A percentile compares a stretch with the other conserved stretches of the same genome.
Conservation (phyloP, 305 asterid species). For the Solanum chacoense region DNA sequence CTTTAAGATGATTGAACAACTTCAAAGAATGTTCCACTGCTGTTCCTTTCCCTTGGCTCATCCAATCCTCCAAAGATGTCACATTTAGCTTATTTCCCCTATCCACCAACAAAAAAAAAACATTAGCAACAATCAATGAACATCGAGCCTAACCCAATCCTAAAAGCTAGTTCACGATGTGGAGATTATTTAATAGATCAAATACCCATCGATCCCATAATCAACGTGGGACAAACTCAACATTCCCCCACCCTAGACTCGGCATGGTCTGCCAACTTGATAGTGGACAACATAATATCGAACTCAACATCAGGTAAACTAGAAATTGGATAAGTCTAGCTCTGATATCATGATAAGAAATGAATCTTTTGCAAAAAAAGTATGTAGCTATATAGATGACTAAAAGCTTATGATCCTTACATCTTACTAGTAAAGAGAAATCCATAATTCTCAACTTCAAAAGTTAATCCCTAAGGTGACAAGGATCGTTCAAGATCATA, state of each 20-base stretch:
- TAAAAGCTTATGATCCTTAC: neutral
- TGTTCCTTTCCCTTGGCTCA: conserved; percentile 48
- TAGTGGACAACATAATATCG: neutral
- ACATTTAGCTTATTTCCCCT: conserved; percentile 19
- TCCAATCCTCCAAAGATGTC: conserved; percentile 16
- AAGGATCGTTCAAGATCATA: neutral
- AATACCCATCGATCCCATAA: neutral
- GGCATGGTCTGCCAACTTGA: neutral
- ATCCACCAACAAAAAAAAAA: neutral
- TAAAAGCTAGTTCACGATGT: neutral
- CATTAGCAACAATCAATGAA: neutral
- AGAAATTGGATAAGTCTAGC: neutral
- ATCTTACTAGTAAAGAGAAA: neutral
- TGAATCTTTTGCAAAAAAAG: neutral
- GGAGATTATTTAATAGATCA: neutral
- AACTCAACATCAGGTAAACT: neutral
- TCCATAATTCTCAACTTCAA: neutral
- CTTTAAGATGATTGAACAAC: conserved; percentile 56
- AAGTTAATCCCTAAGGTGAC: neutral
- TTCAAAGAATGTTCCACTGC: conserved; percentile 36
- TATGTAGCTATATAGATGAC: neutral
- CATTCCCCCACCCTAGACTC: neutral
- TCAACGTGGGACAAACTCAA: neutral
- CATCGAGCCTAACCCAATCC: neutral
- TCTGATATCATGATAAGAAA: neutral